A percentile compares a stretch with the other conserved stretches of the same genome.
Conservation (phyloP, 192 early-diverging fungal species). For the Coemansia sp. region DNA sequence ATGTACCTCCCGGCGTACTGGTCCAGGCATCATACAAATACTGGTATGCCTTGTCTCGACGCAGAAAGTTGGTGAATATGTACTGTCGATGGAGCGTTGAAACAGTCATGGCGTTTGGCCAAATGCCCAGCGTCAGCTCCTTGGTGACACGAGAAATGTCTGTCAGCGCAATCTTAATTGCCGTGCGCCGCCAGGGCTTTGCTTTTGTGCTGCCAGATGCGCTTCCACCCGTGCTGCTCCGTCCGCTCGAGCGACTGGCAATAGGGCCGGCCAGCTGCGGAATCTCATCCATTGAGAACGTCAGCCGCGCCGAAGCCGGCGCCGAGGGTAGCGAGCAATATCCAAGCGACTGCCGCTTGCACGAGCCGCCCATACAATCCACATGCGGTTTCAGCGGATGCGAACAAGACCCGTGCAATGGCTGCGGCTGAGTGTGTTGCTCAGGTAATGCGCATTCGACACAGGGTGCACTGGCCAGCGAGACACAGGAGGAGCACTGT, state of each 20-base stretch:
- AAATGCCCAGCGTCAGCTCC: conserved; percentile 47
- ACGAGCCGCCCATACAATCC: background rate
- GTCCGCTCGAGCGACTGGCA: background rate
- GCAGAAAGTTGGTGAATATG: conserved; percentile 52
- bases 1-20: background rate
- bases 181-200: conserved; percentile 38
- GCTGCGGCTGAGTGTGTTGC: background rate
- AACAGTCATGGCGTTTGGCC: conserved; percentile 50
- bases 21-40: conserved; percentile 22
- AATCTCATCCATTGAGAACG: conserved; percentile 3
- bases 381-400: background rate
- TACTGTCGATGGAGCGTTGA: conserved; percentile 29
- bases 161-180: conserved; percentile 24
- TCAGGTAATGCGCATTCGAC: background rate
- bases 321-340: background rate
- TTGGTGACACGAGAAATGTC: conserved; percentile 48
- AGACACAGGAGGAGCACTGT: background rate
- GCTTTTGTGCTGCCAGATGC: background rate
- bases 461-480: conserved; percentile 3
- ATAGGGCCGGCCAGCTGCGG: background rate
- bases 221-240: background rate
- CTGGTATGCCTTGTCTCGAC: conserved; percentile 41
- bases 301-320: background rate
- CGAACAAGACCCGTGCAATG: background rate
- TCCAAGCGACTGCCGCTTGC: background rate